Conservation (phyloP, 2,329 filamentous ascomycete genomes). For the Pseudofabraea citricarpa region DNA sequence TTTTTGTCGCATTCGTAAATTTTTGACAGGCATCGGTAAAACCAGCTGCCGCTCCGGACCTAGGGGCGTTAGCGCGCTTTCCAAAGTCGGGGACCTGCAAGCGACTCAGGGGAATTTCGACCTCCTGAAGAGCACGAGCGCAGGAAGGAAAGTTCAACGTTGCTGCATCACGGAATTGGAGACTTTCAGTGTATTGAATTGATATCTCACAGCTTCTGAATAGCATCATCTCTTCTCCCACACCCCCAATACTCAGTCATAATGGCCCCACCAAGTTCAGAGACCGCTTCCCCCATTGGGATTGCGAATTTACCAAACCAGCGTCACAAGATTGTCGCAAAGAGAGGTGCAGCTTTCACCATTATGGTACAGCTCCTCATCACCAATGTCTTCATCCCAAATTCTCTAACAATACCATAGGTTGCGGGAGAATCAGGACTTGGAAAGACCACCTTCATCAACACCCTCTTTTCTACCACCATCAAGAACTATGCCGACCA, state of each 20-base stretch:
- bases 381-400: not conserved
- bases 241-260: constrained; percentile 4
- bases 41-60: constrained; percentile 6
- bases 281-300: constrained; percentile 65
- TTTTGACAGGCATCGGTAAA: constrained; percentile 5
- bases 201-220: too few relatives aligned
- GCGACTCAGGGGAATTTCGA: constrained; percentile 7
- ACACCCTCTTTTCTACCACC: constrained; percentile 99
- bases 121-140: constrained; percentile 10
- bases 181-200: too few relatives aligned
- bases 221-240: too few relatives aligned
- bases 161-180: too few relatives aligned
- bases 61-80: not conserved
- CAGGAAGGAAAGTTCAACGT: not conserved
- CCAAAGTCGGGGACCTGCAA: constrained; percentile 4
- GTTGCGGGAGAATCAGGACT: constrained; percentile 97
- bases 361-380: constrained; percentile 71
- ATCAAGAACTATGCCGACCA: constrained; percentile 99
- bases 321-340: constrained; percentile 70
- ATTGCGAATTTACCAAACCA: constrained; percentile 72
- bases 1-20: constrained; percentile 9
- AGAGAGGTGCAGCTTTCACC: constrained; percentile 94
- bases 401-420: constrained; percentile 38
- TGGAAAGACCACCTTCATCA: constrained; percentile 99
- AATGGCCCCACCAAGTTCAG: constrained; percentile 54